Percentiles rank a stretch among this genome's conserved stretches.
Evolutionary conservation across 345 rosid species (phyloP).

Genomic region (thale cress (Arabidopsis thaliana)): DNA sequence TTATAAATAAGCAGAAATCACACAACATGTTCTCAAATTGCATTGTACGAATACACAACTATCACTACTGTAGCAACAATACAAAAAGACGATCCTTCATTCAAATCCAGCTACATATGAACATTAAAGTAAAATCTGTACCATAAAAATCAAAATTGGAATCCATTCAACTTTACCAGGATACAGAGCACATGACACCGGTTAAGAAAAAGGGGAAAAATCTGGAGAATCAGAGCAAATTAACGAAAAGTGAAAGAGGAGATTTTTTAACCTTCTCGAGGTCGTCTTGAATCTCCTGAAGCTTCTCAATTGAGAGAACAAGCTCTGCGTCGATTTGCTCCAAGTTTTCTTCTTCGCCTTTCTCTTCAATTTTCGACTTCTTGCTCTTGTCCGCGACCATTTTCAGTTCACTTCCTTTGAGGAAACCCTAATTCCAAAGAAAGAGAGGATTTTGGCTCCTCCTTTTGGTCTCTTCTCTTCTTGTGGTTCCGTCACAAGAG

Average conservation of each 20-base stretch:
- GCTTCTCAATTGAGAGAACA: slow-evolving; percentile 87
- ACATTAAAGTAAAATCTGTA: neutral
- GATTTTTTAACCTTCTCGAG: slow-evolving; percentile 69
- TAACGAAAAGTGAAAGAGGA: neutral
- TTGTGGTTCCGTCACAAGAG: slow-evolving; percentile 19
- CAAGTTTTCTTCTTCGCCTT: slow-evolving; percentile 64
- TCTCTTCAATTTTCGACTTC: slow-evolving; percentile 72
- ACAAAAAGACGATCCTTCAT: neutral
- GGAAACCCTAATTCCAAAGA: slow-evolving; percentile 27
- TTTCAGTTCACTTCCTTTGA: slow-evolving; percentile 23
- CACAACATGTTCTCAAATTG: neutral
- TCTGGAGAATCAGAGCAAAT: neutral
- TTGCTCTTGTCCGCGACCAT: slow-evolving; percentile 90
- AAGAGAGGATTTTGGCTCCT: slow-evolving; percentile 13
- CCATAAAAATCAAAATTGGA: slow-evolving; percentile 3
- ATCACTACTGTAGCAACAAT: neutral
- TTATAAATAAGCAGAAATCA: neutral
- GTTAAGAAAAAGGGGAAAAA: neutral
- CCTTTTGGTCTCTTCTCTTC: neutral
- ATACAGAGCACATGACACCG: slow-evolving; percentile 9
- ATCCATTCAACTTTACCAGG: neutral
- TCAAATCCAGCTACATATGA: no score
- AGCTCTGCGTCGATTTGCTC: slow-evolving; percentile 80
- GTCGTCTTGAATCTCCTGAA: slow-evolving; percentile 96
- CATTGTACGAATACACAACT: neutral